Conservation (phyloP, 768 basidiomycete genomes). For the Mycena pura region DNA sequence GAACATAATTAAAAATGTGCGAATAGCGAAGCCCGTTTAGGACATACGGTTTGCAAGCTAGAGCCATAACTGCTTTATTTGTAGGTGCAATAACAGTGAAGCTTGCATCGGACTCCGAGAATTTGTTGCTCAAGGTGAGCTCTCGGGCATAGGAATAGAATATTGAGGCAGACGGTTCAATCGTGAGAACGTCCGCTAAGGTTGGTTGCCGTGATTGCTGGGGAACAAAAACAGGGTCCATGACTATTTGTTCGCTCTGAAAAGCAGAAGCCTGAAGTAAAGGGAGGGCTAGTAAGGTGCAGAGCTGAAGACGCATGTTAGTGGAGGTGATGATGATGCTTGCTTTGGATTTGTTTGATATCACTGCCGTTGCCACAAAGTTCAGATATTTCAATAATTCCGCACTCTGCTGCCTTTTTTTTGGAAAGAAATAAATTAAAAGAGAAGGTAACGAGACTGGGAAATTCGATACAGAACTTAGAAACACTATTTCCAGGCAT, state of each 20-base stretch:
- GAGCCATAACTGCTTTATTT: conserved; percentile 86
- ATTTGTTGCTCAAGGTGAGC: conserved; percentile 59
- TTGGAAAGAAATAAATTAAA: too few relatives aligned
- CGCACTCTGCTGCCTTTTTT: neutral
- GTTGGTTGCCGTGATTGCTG: conserved; percentile 56
- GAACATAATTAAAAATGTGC: conserved; percentile 4
- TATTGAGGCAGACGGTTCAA: conserved; percentile 77
- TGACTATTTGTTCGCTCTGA: conserved; percentile 42
- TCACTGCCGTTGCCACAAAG: too few relatives aligned
- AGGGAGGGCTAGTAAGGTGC: conserved; percentile 40
- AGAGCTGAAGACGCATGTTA: conserved; percentile 42
- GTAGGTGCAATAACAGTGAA: conserved; percentile 81
- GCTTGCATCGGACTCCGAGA: conserved; percentile 45
- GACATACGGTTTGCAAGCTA: conserved; percentile 82
- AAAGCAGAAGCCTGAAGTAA: conserved; percentile 38
- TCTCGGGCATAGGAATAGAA: conserved; percentile 87
- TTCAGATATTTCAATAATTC: too few relatives aligned
- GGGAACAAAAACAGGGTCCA: conserved; percentile 39
- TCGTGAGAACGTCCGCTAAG: conserved; percentile 78
- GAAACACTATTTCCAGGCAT: conserved; percentile 21
- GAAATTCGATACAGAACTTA: neutral
- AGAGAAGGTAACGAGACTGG: too few relatives aligned
- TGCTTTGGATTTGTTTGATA: neutral
- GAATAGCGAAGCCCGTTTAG: neutral
- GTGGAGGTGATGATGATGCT: neutral